Conservation (phyloP, 163 green algal species). For the Scenedesmus sp. region DNA sequence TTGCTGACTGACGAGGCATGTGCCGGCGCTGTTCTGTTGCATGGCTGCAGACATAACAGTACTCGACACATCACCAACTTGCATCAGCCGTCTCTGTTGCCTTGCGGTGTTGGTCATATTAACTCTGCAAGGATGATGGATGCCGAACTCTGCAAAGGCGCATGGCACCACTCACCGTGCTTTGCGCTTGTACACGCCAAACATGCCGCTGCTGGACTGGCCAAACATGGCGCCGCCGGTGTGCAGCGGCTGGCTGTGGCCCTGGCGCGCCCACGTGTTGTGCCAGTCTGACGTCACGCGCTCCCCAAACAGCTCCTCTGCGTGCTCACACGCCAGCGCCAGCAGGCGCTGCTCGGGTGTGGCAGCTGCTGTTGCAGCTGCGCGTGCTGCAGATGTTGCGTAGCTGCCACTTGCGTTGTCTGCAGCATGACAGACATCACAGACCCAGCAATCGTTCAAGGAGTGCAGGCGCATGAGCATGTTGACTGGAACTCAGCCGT, state of each 20-base stretch:
- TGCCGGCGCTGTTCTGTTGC: not conserved
- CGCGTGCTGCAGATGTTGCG: not conserved
- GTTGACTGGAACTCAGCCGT: not conserved
- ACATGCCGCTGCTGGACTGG: conserved; percentile 46
- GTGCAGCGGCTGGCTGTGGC: not conserved
- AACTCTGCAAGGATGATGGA: not conserved
- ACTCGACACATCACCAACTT: not conserved
- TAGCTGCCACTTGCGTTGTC: conserved; percentile 45
- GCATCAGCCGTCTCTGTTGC: too few relatives aligned
- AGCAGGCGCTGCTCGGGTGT: conserved; percentile 62
- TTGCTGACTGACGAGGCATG: not conserved
- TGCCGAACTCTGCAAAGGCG: not conserved
- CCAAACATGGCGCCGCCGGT: not conserved
- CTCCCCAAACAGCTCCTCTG: conserved; percentile 54
- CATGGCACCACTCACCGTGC: conserved; percentile 15
- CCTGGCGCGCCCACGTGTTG: conserved; percentile 7
- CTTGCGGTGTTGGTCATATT: too few relatives aligned
- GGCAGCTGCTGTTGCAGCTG: not conserved
- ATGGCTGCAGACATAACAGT: too few relatives aligned
- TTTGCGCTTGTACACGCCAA: conserved; percentile 51
- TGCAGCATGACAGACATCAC: not conserved
- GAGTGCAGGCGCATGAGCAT: not conserved
- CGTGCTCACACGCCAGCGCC: conserved; percentile 54
- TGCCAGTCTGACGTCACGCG: conserved; percentile 43
- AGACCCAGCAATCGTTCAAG: not conserved